Base-by-base conservation (phyloP, 192 early-diverging fungal species). In the Backusella circina region DNA sequence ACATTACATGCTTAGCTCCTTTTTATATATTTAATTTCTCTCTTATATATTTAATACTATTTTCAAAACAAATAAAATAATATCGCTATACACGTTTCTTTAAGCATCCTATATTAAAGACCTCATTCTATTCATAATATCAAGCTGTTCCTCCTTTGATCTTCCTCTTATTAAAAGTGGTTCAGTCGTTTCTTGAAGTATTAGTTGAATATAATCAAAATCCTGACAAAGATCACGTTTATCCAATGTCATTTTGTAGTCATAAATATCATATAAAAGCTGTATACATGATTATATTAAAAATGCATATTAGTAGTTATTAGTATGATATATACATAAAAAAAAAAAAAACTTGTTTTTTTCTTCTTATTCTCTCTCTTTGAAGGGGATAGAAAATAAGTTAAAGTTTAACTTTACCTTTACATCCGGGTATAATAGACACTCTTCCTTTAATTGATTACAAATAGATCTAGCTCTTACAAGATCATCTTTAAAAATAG, bases 341-440 rank as follows among this genome's bases (percentile, higher is more conserved):
- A 26, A 30, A 13, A n/a, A 39, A 47, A 28, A 23, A 32, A 26
- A 47, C 13, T 28, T 7, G 12, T 50, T 26, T 51, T 23, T 13
- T 32, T 71, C 26, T 26, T 50, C 7, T 54, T n/a, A n/a, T n/a
- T n/a, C n/a, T n/a, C 16, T 41, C 39, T 41, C 16, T 41, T 47
- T 47, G 44, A 47, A 47, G 18, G 44, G 44, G n/a, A 18, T 47
- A n/a, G 18, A 18, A 15, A 44, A 44, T 8, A 70, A 26, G 23
- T 33, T 70, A 21, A 18, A 37, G 44, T 47, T 47, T 41, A 12
- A 44, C 6, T 12, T 72, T 57, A 72, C 71, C 50, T 72, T 32
- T 72, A 74, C 37, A 47, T 74, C 73, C 39, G 73, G 73, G 30
- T 66, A 74, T n/a, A 35, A 21, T 12, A 31, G 26, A 26, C 28